These are phyloP conservation scores for Didymella arachidicola DNA, from an alignment of 2,329 filamentous ascomycete genomes.

Conservation along the genomic window DNA sequence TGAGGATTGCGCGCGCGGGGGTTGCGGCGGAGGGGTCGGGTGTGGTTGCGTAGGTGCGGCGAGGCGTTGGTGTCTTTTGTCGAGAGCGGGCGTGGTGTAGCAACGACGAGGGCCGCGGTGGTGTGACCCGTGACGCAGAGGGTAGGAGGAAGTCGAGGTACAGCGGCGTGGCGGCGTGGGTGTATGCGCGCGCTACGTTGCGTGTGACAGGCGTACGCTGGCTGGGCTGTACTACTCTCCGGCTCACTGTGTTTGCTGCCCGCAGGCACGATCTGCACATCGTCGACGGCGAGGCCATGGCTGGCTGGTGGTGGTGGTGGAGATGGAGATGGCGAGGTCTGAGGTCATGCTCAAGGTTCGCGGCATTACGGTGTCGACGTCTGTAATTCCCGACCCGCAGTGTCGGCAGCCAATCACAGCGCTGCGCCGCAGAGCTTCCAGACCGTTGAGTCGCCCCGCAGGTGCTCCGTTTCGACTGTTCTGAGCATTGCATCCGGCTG, in stretches of 20 bases:
- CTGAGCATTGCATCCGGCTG: conserved; percentile 13
- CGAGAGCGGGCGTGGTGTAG: neutral
- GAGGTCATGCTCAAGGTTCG: conserved; percentile 26
- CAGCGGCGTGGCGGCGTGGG: conserved; percentile 34
- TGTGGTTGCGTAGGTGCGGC: conserved; percentile 47
- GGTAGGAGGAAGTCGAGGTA: conserved; percentile 47
- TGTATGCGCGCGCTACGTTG: conserved; percentile 30
- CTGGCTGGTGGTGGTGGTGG: conserved; percentile 2
- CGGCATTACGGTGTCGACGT: neutral
- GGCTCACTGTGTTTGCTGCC: conserved; percentile 8
- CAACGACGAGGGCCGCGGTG: neutral
- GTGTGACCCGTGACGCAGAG: conserved; percentile 12
- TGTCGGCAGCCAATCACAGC: conserved; percentile 23
- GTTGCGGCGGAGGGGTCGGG: conserved; percentile 33
- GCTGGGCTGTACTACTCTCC: conserved; percentile 11
- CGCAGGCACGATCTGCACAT: conserved; percentile 46
- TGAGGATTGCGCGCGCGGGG: conserved; percentile 57
- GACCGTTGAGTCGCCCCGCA: conserved; percentile 18
- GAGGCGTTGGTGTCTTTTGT: conserved; percentile 12
- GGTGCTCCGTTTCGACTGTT: conserved; percentile 10
- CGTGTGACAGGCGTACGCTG: conserved; percentile 13
- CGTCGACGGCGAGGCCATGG: conserved; percentile 39
- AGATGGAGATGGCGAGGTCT: conserved; percentile 14
- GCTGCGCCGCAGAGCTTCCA: conserved; percentile 16
- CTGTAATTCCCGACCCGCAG: neutral